Percentiles rank a stretch among this genome's conserved stretches.
Conservation (phyloP, 371 early-diverging fungal species). For the Haplosporangium sp. region DNA sequence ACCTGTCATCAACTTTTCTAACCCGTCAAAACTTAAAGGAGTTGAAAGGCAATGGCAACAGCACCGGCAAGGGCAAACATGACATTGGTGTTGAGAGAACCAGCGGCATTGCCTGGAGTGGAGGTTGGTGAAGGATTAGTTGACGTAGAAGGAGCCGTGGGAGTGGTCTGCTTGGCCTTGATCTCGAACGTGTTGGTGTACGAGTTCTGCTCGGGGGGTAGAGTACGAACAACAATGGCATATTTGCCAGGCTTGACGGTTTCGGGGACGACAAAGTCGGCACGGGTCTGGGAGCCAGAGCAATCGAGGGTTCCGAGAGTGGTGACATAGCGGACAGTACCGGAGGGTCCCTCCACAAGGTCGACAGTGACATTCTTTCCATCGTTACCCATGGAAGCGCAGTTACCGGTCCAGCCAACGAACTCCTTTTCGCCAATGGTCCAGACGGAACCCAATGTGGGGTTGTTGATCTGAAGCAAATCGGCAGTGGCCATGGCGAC, state of each 20-base stretch:
- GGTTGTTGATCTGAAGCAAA: slow-evolving; percentile 37
- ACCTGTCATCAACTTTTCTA: not conserved
- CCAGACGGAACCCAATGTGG: slow-evolving; percentile 27
- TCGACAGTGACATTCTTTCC: slow-evolving; percentile 30
- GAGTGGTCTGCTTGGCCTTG: not conserved
- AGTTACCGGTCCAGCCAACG: slow-evolving; percentile 30
- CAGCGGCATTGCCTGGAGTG: slow-evolving; percentile 9
- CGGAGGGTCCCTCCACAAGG: slow-evolving; percentile 16
- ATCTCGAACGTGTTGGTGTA: slow-evolving; percentile 32
- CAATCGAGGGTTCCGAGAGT: slow-evolving; percentile 31
- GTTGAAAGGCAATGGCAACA: slow-evolving; percentile 15
- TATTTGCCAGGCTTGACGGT: slow-evolving; percentile 11
- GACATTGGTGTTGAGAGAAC: slow-evolving; percentile 3
- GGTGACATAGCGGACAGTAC: slow-evolving; percentile 18
- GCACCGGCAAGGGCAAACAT: slow-evolving; percentile 17
- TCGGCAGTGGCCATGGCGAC: slow-evolving; percentile 30
- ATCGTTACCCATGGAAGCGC: slow-evolving; percentile 22
- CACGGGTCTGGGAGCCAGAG: slow-evolving; percentile 8
- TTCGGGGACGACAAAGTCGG: slow-evolving; percentile 11
- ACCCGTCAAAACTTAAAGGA: slow-evolving; percentile 10
- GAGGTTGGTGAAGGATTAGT: not conserved
- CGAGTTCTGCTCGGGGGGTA: slow-evolving; percentile 3
- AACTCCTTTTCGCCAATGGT: slow-evolving; percentile 7
- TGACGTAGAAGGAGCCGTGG: not conserved
- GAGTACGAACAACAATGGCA: slow-evolving; percentile 17